These are phyloP conservation scores for Perkinsus olseni DNA, from an alignment of 169 alveolate genomes.

Conservation along the genomic window DNA sequence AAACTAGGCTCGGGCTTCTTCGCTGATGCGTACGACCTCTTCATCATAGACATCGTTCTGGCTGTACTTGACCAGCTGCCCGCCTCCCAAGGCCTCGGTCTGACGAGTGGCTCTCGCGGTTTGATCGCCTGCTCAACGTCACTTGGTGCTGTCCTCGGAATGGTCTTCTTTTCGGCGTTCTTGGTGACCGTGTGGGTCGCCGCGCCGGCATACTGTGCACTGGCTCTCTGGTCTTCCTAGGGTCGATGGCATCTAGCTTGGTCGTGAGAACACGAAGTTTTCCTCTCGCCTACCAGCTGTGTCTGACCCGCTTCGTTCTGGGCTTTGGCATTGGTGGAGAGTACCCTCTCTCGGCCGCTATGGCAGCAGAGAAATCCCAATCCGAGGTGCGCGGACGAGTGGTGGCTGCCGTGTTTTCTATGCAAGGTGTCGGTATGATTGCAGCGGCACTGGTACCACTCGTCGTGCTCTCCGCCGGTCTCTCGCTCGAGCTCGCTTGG, in stretches of 20 bases:
- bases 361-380: constrained; percentile 18
- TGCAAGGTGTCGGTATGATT: constrained; percentile 24
- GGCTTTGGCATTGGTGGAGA: constrained; percentile 48
- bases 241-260: neutral
- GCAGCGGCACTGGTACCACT: neutral
- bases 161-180: constrained; percentile 13
- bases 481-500: neutral
- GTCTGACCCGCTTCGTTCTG: neutral
- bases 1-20: constrained; percentile 26
- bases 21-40: constrained; percentile 47
- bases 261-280: neutral
- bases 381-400: neutral
- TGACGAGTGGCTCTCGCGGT: neutral
- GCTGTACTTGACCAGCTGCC: constrained; percentile 3
- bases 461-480: neutral
- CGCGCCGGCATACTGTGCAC: constrained; percentile 8
- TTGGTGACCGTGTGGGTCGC: constrained; percentile 21
- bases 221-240: neutral
- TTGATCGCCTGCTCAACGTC: constrained; percentile 18
- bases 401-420: constrained; percentile 31
- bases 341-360: constrained; percentile 41
- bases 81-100: neutral
- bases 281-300: neutral
- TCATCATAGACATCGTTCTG: constrained; percentile 33
- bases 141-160: constrained; percentile 17